Evolutionary conservation across 768 basidiomycete species (phyloP), one percentile per base, ranked within the genome.

Genomic region (Boletellus ananas): DNA sequence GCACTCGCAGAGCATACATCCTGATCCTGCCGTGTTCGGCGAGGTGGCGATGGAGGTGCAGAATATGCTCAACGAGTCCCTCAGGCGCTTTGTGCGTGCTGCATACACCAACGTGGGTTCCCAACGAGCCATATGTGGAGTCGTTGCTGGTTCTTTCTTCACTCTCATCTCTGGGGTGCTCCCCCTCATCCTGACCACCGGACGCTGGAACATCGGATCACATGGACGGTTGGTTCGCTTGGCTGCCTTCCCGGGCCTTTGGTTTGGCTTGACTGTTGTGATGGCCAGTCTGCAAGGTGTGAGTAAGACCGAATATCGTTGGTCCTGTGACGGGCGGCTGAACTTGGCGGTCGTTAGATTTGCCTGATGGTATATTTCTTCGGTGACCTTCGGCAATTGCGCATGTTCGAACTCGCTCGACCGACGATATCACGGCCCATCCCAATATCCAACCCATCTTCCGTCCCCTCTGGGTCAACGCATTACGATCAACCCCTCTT

Each of bases 281-380:
- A 52, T 88, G 4, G 75, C 81, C 4, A 83, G 84, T 43, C 56
- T 88, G 33, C 77, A 87, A 52, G 87, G 87, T 4, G 80, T 90
- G 52, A 60, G 75, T 59, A 12, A 43, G 6, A 10, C 27, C 20
- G 10, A 36, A 9, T 36, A 23, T 41, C 23, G 10, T 16, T 34
- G 34, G 6, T 6, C 17, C 3, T 23, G 11, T 29, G 33, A 36
- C 36, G 14, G 17, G 16, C 25, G 17, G n/a, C 39, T 59, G n/a
- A 44, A 25, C 34, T 17, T 16, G 16, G 14, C 45, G 34, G 31
- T 67, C 3, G 3, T 33, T 2, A 67, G 77, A 63, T 78, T 11
- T 90, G 88, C 62, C 62, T 90, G 48, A 87, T 86, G 61, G 79
- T 90, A 6, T 90, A 89, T 61, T 61, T 90, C 27, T 88, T 90